Conservation (phyloP, 768 basidiomycete genomes). For the Leucocoprinus leucothites region DNA sequence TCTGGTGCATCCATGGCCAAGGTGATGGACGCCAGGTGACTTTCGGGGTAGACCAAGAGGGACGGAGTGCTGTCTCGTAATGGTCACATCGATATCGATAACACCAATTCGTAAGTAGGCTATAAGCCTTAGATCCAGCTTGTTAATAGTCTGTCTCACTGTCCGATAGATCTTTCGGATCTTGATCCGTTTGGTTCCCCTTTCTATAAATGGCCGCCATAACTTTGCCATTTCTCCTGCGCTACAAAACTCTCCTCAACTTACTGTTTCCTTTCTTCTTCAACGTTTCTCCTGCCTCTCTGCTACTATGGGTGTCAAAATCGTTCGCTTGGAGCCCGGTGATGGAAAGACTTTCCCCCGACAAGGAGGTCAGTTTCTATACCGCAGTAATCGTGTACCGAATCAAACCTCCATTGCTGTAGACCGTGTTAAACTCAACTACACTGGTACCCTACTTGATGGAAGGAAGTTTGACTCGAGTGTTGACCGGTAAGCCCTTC, state of each 20-base stretch:
- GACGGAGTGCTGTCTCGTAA: slow-evolving; percentile 16
- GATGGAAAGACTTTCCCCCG: slow-evolving; percentile 66
- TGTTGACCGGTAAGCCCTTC: slow-evolving; percentile 57
- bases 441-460: slow-evolving; percentile 66
- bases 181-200: slow-evolving; percentile 69
- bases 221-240: slow-evolving; percentile 33
- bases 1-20: slow-evolving; percentile 1
- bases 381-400: neutral
- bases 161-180: slow-evolving; percentile 50
- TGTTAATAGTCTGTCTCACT: slow-evolving; percentile 6
- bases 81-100: slow-evolving; percentile 28
- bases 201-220: slow-evolving; percentile 40
- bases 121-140: slow-evolving; percentile 7
- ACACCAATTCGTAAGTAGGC: slow-evolving; percentile 11
- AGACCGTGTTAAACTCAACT: slow-evolving; percentile 79
- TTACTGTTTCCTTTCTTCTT: slow-evolving; percentile 11
- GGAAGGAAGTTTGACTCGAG: slow-evolving; percentile 76
- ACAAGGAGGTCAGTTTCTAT: slow-evolving; percentile 55
- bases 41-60: slow-evolving; percentile 12
- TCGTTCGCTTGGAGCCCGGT: slow-evolving; percentile 56
- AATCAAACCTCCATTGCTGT: slow-evolving; percentile 20
- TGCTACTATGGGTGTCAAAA: slow-evolving; percentile 59
- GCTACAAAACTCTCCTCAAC: slow-evolving; percentile 5
- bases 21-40: slow-evolving; percentile 10
- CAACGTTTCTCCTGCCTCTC: neutral